These are phyloP conservation scores for Pseudogymnoascus sp. DNA, from an alignment of 2,329 filamentous ascomycete genomes.

Conservation along the genomic window DNA sequence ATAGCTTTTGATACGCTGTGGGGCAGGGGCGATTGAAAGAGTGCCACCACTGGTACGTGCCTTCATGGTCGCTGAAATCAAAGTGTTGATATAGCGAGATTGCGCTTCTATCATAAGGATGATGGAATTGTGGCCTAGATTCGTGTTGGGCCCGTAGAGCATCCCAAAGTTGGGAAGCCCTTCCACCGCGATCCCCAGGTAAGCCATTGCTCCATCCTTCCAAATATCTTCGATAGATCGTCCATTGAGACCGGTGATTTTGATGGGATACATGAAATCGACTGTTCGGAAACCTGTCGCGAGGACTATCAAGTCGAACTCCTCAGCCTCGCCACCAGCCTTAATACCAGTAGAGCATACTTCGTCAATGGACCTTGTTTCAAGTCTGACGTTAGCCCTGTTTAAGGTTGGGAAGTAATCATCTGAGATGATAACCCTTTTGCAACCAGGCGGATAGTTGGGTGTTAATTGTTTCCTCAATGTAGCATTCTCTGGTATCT, in stretches of 20 bases:
- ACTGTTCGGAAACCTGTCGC: conserved; percentile 54
- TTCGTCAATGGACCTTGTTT: conserved; percentile 41
- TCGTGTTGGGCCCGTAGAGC: conserved; percentile 26
- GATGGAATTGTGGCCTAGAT: conserved; percentile 24
- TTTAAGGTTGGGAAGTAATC: conserved; percentile 49
- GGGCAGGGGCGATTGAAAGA: conserved; percentile 13
- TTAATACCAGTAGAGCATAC: conserved; percentile 42
- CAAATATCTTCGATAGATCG: conserved; percentile 38
- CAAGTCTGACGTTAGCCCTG: conserved; percentile 42
- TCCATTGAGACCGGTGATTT: background rate
- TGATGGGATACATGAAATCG: conserved; percentile 36
- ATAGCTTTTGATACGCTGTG: conserved; percentile 14
- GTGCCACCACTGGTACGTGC: background rate
- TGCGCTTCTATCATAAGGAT: conserved; percentile 28
- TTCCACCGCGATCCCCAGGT: conserved; percentile 20
- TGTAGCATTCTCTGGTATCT: conserved; percentile 40
- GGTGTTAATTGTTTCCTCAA: conserved; percentile 48
- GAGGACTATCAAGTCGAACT: conserved; percentile 50
- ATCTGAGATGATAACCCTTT: conserved; percentile 47
- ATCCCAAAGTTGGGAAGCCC: conserved; percentile 24
- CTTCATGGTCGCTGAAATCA: conserved; percentile 9
- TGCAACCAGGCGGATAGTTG: conserved; percentile 48
- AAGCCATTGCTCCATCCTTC: conserved; percentile 38
- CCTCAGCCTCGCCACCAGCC: conserved; percentile 34
- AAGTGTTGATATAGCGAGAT: conserved; percentile 20